Base-by-base conservation (phyloP, 805 yeast genomes). In the Candida pseudofarinosa region DNA sequence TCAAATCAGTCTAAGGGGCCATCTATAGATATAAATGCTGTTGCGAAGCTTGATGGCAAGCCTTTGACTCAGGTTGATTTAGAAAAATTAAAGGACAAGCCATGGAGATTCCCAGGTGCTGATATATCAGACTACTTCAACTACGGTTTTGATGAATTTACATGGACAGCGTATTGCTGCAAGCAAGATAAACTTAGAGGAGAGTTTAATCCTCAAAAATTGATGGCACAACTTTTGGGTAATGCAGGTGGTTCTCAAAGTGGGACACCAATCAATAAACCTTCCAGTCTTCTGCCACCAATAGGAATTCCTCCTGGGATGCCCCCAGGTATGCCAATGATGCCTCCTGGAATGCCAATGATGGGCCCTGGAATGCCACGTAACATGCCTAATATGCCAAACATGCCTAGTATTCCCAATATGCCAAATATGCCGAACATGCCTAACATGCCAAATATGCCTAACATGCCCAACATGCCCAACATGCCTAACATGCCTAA, bases 61-160 rank as follows among this genome's bases (percentile, higher is more conserved):
- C 95, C 96, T 3, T 70, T 93, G 38, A 87, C 96, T 0, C 81
- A 85, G 51, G 73, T 91, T 10, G 84, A 86, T 46, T 74, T 91
- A 8, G 91, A 85, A 46, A 84, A 82, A 41, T 67, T 90, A 38
- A 88, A 87, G 50, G 96, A 89, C 51, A 95, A 95, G 67, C 99
- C 99, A 6, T 93, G 99, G 99, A 78, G 99, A 59, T 81, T 86
- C 50, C 97, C 98, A 1, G 99, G 98, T 32, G 96, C 96, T 3
- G 97, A 93, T 64, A 67, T 88, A 33, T 78, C 95, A 5, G 98
- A 93, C 62, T 95, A 89, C 63, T 93, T 93, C 73, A 93, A 93
- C 66, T 93, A 81, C 57, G 99, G 99, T 1, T 93, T 93, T 59
- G 96, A 93, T 60, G 99, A 93, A 67, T 77, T 86, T 51, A 85